Evolutionary conservation across 2,329 filamentous ascomycete species (phyloP).

Genomic region (Aspergillus sp.): DNA sequence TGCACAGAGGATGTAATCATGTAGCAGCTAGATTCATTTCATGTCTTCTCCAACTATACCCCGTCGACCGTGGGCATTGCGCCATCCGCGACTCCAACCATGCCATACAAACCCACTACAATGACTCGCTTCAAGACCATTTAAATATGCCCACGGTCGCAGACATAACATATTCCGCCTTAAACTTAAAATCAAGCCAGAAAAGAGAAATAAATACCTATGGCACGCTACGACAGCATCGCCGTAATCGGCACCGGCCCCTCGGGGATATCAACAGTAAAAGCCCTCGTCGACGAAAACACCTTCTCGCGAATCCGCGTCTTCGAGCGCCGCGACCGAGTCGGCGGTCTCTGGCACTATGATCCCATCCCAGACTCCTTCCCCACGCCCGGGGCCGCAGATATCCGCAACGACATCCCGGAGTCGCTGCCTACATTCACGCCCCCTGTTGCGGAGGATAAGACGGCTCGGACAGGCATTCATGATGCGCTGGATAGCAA

Average conservation of each 20-base stretch:
- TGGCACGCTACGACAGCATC: conserved; percentile 4
- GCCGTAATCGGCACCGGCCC: conserved; percentile 14
- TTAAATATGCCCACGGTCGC: no score
- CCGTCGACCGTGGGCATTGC: not conserved
- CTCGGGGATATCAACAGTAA: conserved; percentile 4
- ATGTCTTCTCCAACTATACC: no score
- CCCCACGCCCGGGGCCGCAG: conserved; percentile 1
- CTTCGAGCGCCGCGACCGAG: conserved; percentile 32
- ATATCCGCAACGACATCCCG: conserved; percentile 12
- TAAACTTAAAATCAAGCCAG: not conserved
- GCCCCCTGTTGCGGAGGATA: conserved; percentile 18
- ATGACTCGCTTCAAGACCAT: not conserved
- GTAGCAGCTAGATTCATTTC: not conserved
- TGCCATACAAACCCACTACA: not conserved
- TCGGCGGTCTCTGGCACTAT: conserved; percentile 34
- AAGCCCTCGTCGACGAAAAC: conserved; percentile 31
- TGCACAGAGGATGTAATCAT: no score
- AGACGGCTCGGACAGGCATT: conserved; percentile 25
- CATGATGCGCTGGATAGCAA: conserved; percentile 29
- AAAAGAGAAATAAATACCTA: no score
- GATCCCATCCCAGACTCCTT: conserved; percentile 29
- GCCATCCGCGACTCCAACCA: not conserved
- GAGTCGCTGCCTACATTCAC: conserved; percentile 19
- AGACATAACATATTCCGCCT: not conserved
- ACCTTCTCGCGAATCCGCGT: conserved; percentile 31